Percentiles rank a stretch among this genome's conserved stretches.
These are phyloP conservation scores for Apiotrichum siamense DNA, from an alignment of 1,284 basidiomycete genomes.

Conservation along the genomic window DNA sequence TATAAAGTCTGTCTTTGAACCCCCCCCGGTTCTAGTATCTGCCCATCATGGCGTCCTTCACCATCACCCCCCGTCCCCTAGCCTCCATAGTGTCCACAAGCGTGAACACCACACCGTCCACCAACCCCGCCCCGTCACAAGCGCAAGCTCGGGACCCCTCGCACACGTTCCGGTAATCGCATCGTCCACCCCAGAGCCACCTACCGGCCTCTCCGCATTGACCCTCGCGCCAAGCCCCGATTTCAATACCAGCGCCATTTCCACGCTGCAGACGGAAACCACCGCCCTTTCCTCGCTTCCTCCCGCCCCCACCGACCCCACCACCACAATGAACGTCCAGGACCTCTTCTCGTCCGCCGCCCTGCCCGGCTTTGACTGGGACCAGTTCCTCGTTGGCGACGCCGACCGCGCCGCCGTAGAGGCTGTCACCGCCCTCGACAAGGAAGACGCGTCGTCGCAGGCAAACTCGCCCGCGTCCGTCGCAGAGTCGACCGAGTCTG, in stretches of 20 bases:
- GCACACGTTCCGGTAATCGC: conserved; percentile 9
- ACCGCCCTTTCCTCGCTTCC: neutral
- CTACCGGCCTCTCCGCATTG: conserved; percentile 5
- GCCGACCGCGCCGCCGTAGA: conserved; percentile 15
- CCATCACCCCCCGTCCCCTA: conserved; percentile 5
- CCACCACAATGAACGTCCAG: conserved; percentile 11
- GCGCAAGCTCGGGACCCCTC: neutral
- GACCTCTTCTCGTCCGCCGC: conserved; percentile 10
- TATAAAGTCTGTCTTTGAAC: conserved; percentile 12
- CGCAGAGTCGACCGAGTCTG: conserved; percentile 31
- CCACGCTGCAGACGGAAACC: conserved; percentile 3
- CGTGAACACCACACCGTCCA: conserved; percentile 1
- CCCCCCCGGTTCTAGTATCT: conserved; percentile 13
- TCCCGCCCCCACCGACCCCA: conserved; percentile 6
- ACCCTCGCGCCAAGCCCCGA: neutral
- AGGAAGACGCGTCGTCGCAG: conserved; percentile 7
- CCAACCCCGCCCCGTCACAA: conserved; percentile 6
- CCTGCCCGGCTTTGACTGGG: conserved; percentile 25
- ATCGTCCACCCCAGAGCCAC: neutral
- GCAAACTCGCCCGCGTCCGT: conserved; percentile 12
- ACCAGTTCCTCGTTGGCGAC: conserved; percentile 28
- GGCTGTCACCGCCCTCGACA: conserved; percentile 2
- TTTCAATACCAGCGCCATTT: conserved; percentile 1
- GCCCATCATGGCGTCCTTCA: conserved; percentile 23
- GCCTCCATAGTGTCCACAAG: conserved; percentile 1